Conservation (phyloP, 805 yeast species). For the Zygosaccharomyces siamensis region DNA sequence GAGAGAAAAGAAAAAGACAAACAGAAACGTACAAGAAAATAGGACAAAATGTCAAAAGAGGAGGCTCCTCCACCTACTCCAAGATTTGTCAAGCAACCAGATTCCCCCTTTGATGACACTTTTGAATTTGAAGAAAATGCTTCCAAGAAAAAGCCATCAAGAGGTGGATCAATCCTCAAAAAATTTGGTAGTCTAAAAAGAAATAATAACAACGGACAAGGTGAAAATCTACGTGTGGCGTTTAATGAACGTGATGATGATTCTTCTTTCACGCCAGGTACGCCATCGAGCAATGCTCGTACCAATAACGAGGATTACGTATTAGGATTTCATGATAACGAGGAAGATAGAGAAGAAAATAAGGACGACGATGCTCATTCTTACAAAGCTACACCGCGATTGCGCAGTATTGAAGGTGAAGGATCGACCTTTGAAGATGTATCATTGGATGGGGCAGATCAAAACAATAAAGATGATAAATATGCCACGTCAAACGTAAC, state of each 20-base stretch:
- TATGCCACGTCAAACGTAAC: conserved; percentile 6
- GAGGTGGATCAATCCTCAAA: conserved; percentile 17
- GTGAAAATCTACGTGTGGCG: conserved; percentile 12
- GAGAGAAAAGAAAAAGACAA: not conserved
- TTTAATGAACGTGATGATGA: conserved; percentile 17
- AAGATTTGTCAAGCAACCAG: conserved; percentile 14
- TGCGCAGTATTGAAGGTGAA: conserved; percentile 13
- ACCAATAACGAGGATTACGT: not conserved
- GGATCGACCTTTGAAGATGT: conserved; percentile 25
- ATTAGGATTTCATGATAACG: conserved; percentile 16
- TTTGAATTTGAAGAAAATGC: conserved; percentile 22
- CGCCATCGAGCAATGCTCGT: not conserved
- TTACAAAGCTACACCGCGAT: conserved; percentile 27
- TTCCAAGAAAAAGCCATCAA: conserved; percentile 5
- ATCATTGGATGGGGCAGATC: conserved; percentile 18
- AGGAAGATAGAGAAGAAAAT: conserved; percentile 10
- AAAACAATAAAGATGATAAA: conserved; percentile 9
- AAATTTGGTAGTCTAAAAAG: conserved; percentile 13
- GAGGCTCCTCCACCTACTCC: conserved; percentile 9
- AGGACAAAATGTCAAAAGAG: conserved; percentile 4
- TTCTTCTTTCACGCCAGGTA: conserved; percentile 3
- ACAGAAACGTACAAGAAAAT: not conserved
- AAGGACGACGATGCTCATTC: conserved; percentile 26
- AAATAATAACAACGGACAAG: conserved; percentile 5
- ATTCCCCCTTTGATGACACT: conserved; percentile 32